Percentiles rank a stretch among this genome's conserved stretches.
These are phyloP conservation scores for Saccharomyces hybrid DNA, from an alignment of 1,139 yeast genomes.

Conservation along the genomic window DNA sequence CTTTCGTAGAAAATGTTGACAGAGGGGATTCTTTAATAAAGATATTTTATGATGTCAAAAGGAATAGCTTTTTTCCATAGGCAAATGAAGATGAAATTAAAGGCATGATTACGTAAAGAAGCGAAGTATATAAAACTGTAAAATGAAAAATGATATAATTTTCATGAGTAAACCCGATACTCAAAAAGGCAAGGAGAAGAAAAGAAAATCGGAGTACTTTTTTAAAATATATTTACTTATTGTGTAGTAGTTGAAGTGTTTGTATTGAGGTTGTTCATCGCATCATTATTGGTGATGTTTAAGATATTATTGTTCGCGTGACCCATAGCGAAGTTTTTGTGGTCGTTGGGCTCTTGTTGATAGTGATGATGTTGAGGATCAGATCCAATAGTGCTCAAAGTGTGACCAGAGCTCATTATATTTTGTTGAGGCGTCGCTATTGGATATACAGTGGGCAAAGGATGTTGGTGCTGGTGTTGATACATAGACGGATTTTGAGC, in stretches of 20 bases:
- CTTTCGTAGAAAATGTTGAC: neutral
- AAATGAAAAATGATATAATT: neutral
- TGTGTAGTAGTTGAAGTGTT: neutral
- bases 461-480: constrained; percentile 10
- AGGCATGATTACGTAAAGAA: neutral
- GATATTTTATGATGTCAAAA: neutral
- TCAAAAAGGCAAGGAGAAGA: neutral
- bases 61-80: neutral
- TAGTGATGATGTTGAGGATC: neutral
- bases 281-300: neutral
- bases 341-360: neutral
- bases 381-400: neutral
- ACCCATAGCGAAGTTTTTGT: neutral
- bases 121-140: neutral
- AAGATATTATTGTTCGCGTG: neutral
- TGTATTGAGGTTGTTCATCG: neutral
- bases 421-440: constrained; percentile 1
- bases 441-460: constrained; percentile 3
- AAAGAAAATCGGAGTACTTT: neutral
- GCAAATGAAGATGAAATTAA: neutral
- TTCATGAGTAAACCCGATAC: neutral
- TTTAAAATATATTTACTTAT: neutral
- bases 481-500: constrained; percentile 1
- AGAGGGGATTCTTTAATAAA: neutral
- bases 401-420: neutral